Evolutionary conservation across 345 rosid genomes (phyloP).

Genomic region (Lepidium aucheri): DNA sequence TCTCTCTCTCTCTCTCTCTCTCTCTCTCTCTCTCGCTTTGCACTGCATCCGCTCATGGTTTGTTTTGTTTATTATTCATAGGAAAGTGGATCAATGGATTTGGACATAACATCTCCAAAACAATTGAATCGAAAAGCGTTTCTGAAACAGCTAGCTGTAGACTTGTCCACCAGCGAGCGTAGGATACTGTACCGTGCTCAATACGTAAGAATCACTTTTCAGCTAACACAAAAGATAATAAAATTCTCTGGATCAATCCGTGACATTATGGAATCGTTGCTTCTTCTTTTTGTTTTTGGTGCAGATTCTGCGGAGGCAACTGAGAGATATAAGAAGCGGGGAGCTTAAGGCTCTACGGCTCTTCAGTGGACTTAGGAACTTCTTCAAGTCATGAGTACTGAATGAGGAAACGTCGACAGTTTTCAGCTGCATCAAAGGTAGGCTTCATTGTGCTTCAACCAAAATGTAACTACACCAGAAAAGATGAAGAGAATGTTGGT

Average conservation of each 20-base stretch:
- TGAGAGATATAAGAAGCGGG: conserved; percentile 79
- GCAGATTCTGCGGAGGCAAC: conserved; percentile 81
- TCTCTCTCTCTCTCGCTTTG: background rate
- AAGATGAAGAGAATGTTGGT: background rate
- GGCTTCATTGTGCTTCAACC: conserved; percentile 2
- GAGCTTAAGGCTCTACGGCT: conserved; percentile 72
- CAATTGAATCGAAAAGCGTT: conserved; percentile 77
- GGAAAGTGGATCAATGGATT: conserved; percentile 95
- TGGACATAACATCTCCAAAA: conserved; percentile 92
- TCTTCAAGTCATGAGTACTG: conserved; percentile 42
- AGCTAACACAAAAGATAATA: background rate
- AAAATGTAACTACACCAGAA: background rate
- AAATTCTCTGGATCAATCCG: background rate
- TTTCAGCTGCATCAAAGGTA: conserved; percentile 3
- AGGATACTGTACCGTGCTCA: conserved; percentile 86
- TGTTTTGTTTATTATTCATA: conserved; percentile 15
- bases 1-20: background rate
- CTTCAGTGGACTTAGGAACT: conserved; percentile 58
- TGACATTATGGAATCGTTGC: background rate
- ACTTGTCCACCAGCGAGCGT: conserved; percentile 75
- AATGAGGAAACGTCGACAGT: background rate
- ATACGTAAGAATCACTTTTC: conserved; percentile 47
- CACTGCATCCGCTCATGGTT: conserved; percentile 46
- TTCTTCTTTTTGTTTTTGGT: background rate
- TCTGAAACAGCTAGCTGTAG: conserved; percentile 92